Percentiles rank a stretch among this genome's conserved stretches.
Evolutionary conservation across 1,284 basidiomycete species (phyloP).

Genomic region (Ganoderma multipileum): DNA sequence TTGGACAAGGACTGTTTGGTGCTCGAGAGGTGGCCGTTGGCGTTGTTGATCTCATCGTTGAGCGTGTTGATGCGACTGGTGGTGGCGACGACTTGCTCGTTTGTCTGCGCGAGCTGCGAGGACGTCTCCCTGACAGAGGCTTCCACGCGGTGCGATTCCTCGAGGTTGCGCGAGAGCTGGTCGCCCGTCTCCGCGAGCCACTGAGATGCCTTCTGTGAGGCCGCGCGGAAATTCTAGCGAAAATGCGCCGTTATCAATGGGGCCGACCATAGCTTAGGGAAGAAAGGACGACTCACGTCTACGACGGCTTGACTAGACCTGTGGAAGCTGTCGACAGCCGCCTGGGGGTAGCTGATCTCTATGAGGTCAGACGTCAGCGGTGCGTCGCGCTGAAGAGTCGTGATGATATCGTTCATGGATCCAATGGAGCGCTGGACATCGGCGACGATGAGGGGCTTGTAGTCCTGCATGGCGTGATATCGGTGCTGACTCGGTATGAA

Average conservation of each 20-base stretch:
- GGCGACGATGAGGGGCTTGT: conserved; percentile 10
- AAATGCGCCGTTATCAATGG: background rate
- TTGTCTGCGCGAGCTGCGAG: background rate
- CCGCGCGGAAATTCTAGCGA: background rate
- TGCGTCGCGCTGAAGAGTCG: conserved; percentile 8
- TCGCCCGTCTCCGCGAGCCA: conserved; percentile 14
- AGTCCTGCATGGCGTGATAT: background rate
- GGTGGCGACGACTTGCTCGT: background rate
- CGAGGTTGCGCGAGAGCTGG: conserved; percentile 9
- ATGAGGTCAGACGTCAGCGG: conserved; percentile 15
- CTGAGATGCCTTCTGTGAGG: background rate
- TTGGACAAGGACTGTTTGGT: background rate
- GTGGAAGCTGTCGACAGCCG: conserved; percentile 9
- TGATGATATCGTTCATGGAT: conserved; percentile 13
- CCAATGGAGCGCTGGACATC: conserved; percentile 10
- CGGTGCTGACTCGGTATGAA: background rate
- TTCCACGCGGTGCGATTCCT: background rate
- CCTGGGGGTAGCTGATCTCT: conserved; percentile 11
- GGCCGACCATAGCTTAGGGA: background rate
- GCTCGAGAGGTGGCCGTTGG: conserved; percentile 1
- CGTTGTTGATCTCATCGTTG: conserved; percentile 4
- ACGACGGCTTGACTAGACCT: conserved; percentile 3
- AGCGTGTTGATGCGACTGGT: conserved; percentile 7
- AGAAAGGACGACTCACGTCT: conserved; percentile 1
- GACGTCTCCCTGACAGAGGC: conserved; percentile 12